phyloP scores from a whole-genome alignment of 345 rosid species.

The Sisymbrium irio region DNA sequence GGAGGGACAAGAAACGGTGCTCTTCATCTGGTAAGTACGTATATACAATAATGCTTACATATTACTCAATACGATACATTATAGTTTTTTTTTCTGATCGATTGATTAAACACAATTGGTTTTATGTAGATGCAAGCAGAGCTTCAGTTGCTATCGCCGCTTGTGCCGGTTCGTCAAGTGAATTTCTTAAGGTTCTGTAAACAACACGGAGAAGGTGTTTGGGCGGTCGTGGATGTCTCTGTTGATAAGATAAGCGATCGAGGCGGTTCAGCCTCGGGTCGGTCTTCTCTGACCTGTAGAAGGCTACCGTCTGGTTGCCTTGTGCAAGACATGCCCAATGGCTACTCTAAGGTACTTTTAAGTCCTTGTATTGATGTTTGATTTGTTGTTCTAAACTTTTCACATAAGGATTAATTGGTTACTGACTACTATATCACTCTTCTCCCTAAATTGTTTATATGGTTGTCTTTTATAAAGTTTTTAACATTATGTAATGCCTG shows the following conservation, averaged over 20 bases:
- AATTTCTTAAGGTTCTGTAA: conserved; percentile 86
- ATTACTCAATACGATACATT: neutral
- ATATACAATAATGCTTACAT: neutral
- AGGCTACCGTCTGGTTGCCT: conserved; percentile 95
- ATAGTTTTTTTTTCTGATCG: neutral
- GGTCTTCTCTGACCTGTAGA: conserved; percentile 44
- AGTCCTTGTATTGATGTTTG: neutral
- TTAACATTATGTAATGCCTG: too few species aligned
- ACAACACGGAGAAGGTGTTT: conserved; percentile 86
- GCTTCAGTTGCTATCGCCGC: conserved; percentile 81
- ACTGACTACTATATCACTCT: too few species aligned
- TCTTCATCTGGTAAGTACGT: conserved; percentile 66
- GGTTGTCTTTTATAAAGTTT: too few species aligned
- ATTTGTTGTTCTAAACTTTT: neutral
- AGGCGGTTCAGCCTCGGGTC: conserved; percentile 26
- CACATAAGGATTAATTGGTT: neutral
- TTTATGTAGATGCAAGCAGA: conserved; percentile 77
- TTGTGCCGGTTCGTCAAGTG: conserved; percentile 87
- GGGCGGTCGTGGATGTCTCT: conserved; percentile 96
- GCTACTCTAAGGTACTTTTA: conserved; percentile 74
- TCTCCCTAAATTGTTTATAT: neutral
- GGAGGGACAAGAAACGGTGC: conserved; percentile 89
- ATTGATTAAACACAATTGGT: neutral
- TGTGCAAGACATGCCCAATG: conserved; percentile 91
- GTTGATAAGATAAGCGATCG: conserved; percentile 52